Evolutionary conservation across 768 basidiomycete genomes (phyloP), one percentile per base, ranked within the genome.

Genomic region (Leccinum imitatum): DNA sequence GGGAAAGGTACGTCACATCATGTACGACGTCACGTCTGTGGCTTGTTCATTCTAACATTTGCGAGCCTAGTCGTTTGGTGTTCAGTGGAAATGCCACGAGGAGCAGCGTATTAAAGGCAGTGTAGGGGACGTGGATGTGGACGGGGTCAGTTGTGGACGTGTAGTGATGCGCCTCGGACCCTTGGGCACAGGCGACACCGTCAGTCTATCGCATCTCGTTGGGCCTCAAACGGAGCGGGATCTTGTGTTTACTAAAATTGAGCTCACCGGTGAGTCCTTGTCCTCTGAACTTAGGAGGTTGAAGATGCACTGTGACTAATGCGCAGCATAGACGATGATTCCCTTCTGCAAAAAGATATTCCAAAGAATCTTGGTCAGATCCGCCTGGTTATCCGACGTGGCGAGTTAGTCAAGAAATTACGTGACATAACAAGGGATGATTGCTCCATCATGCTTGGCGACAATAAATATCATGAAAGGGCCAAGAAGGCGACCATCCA

Each of bases 311-410:
- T 17, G 21, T 47, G 3, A 47, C 46, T 23, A 13, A 47, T 19
- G 21, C 46, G 39, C 13, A 23, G 21, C 37, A 39, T 2, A 70
- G 67, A 70, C 33, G 69, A 69, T 15, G 69, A 67, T 51, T 57
- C 58, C 5, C 56, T 69, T 52, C 46, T 65, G 31, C 59, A 46
- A 21, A 41, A 33, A 41, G 17, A 41, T 41, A 35, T 50, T 14
- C 50, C 60, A 13, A 63, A 59, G 39, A 39, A 62, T 59, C 33
- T 70, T 2, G 69, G 65, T 9, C 57, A 65, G 15, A 70, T 68
- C 7, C 11, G 21, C 11, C 17, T 69, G 30, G 10, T 0, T n/a
- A 44, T 68, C 9, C 0, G 0, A 6, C 56, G 41, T 23, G 69
- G 69, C 17, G 2, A 23, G 9, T 0, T 14, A 2, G n/a, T 37